These are phyloP conservation scores for Cyclaneusma minus DNA, from an alignment of 2,329 filamentous ascomycete genomes.

Conservation along the genomic window DNA sequence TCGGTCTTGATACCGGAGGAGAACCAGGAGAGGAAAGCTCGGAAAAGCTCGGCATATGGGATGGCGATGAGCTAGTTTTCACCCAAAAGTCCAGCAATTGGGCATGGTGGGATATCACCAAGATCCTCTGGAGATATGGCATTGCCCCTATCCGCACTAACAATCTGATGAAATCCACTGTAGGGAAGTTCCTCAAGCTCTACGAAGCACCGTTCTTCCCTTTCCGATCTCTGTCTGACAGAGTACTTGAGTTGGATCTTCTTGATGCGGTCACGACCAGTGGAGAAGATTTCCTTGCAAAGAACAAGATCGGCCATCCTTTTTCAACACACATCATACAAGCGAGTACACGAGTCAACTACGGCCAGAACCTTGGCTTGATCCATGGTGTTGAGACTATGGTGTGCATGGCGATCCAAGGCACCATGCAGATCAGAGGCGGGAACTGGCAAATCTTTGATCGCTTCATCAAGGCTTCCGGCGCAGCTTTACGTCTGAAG, in stretches of 20 bases:
- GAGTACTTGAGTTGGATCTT: conserved; percentile 52
- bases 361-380: conserved; percentile 71
- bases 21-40: conserved; percentile 19
- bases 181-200: conserved; percentile 61
- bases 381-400: conserved; percentile 86
- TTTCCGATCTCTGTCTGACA: conserved; percentile 59
- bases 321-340: conserved; percentile 79
- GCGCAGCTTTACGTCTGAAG: conserved; percentile 46
- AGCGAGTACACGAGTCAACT: conserved; percentile 84
- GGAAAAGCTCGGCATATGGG: conserved; percentile 63
- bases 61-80: conserved; percentile 62
- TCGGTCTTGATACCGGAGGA: conserved; percentile 43
- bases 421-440: conserved; percentile 61
- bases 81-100: conserved; percentile 40
- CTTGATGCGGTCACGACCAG: conserved; percentile 50
- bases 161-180: conserved; percentile 52
- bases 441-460: conserved; percentile 94
- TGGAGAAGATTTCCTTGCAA: conserved; percentile 54
- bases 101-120: conserved; percentile 67
- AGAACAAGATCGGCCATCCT: conserved; percentile 46
- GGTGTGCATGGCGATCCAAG: conserved; percentile 77
- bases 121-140: conserved; percentile 77
- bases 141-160: conserved; percentile 59
- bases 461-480: conserved; percentile 55
- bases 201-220: conserved; percentile 77